phyloP scores from a whole-genome alignment of 2,329 filamentous ascomycete genomes.

The Calonectria honghensis region DNA sequence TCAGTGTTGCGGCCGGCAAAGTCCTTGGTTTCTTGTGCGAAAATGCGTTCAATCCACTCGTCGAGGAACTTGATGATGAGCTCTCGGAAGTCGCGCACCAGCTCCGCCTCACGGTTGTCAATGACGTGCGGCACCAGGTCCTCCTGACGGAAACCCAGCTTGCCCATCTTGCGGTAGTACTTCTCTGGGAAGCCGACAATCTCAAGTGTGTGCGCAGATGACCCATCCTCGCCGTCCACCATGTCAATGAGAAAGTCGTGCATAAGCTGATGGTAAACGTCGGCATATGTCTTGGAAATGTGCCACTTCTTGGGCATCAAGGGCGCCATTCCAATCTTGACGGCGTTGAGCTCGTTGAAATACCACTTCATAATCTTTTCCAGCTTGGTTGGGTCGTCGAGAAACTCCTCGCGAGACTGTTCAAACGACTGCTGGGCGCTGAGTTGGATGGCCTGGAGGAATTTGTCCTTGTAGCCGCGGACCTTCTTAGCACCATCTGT shows the following conservation, averaged over 20 bases:
- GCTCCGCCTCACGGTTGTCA: slow-evolving; percentile 90
- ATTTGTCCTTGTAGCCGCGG: slow-evolving; percentile 97
- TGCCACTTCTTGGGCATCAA: slow-evolving; percentile 98
- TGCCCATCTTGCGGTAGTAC: slow-evolving; percentile 96
- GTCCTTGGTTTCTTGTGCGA: slow-evolving; percentile 85
- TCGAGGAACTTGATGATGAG: slow-evolving; percentile 97
- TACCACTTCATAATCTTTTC: slow-evolving; percentile 96
- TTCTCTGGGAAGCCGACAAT: slow-evolving; percentile 97
- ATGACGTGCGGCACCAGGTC: slow-evolving; percentile 91
- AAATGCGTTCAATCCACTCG: slow-evolving; percentile 98
- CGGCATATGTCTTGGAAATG: slow-evolving; percentile 91
- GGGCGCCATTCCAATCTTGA: slow-evolving; percentile 92
- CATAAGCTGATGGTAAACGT: slow-evolving; percentile 96
- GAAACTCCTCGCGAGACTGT: slow-evolving; percentile 82
- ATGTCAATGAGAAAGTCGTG: slow-evolving; percentile 91
- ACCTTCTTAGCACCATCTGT: slow-evolving; percentile 94
- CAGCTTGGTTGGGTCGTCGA: slow-evolving; percentile 87
- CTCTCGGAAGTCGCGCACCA: slow-evolving; percentile 94
- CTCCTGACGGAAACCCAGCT: slow-evolving; percentile 85
- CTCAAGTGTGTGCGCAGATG: slow-evolving; percentile 89
- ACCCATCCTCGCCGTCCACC: slow-evolving; percentile 89
- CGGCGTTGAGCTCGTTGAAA: slow-evolving; percentile 97
- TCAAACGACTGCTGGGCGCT: slow-evolving; percentile 85
- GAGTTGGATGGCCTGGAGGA: slow-evolving; percentile 85
- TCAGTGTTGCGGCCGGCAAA: slow-evolving; percentile 87